phyloP scores from a whole-genome alignment of 768 basidiomycete species.

The Tricholomella constricta region DNA sequence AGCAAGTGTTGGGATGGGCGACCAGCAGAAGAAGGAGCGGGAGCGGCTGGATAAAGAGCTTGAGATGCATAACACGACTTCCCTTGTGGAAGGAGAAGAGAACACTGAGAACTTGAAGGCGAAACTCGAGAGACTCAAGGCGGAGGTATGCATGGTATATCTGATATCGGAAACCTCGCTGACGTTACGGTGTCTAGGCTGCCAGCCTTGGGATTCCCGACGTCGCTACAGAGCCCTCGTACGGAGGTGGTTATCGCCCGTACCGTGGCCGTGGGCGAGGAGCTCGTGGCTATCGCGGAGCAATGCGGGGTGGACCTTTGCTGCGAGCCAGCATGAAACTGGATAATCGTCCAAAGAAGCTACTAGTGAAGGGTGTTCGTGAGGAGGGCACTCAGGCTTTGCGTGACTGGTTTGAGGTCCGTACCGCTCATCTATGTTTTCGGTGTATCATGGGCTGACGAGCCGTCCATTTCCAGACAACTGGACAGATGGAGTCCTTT shows the following conservation, averaged over 20 bases:
- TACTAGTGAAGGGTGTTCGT: conserved; percentile 70
- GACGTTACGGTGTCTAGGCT: conserved; percentile 45
- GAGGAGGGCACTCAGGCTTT: conserved; percentile 57
- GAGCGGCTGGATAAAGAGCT: conserved; percentile 82
- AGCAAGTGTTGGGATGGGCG: conserved; percentile 31
- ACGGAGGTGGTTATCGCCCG: conserved; percentile 55
- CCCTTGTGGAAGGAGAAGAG: conserved; percentile 40
- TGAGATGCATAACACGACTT: conserved; percentile 58
- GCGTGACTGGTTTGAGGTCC: conserved; percentile 84
- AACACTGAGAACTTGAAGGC: conserved; percentile 73
- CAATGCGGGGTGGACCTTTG: conserved; percentile 60
- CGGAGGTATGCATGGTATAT: conserved; percentile 56
- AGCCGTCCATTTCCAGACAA: conserved; percentile 43
- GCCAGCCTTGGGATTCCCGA: conserved; percentile 73
- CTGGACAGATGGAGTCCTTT: conserved; percentile 70
- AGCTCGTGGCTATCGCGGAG: conserved; percentile 59
- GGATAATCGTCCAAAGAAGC: conserved; percentile 84
- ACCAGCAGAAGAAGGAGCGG: conserved; percentile 56
- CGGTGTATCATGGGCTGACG: conserved; percentile 5
- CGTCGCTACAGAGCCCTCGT: conserved; percentile 37
- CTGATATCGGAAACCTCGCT: background rate
- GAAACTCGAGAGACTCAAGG: conserved; percentile 74
- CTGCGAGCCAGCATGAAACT: conserved; percentile 81
- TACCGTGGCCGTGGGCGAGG: conserved; percentile 72
- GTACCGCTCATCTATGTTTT: conserved; percentile 10